Percentiles rank a stretch among this genome's conserved stretches.
Evolutionary conservation across 1,284 basidiomycete species (phyloP).

Genomic region (Ustilago loliicola): DNA sequence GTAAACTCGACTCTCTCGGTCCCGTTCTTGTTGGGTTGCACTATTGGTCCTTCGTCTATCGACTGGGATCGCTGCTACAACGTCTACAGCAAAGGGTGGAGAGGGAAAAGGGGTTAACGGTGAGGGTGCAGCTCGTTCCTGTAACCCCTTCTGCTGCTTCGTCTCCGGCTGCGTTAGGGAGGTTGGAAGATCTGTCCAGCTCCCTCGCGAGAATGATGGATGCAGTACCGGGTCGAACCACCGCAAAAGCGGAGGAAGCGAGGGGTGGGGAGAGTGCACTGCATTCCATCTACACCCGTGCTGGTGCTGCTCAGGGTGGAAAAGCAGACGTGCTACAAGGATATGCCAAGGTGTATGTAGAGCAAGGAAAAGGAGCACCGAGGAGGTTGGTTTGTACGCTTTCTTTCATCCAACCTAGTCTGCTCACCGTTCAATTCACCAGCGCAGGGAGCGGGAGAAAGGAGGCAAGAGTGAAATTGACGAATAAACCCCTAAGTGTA

Average conservation of each 20-base stretch:
- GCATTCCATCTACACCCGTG: not conserved
- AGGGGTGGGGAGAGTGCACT: not conserved
- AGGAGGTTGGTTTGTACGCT: slow-evolving; percentile 19
- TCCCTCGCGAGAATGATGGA: slow-evolving; percentile 14
- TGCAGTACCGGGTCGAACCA: not conserved
- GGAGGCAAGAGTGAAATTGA: slow-evolving; percentile 5
- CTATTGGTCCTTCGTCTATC: slow-evolving; percentile 49
- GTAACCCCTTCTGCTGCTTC: not conserved
- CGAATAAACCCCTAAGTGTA: slow-evolving; percentile 25
- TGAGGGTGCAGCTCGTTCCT: slow-evolving; percentile 18
- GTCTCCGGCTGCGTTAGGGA: not conserved
- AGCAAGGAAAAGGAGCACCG: not conserved
- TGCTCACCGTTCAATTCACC: slow-evolving; percentile 36
- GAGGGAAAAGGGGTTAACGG: not conserved
- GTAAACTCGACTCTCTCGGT: slow-evolving; percentile 22
- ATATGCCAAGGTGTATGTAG: slow-evolving; percentile 15
- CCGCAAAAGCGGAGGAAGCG: not conserved
- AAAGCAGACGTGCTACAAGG: slow-evolving; percentile 7
- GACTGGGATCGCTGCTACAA: slow-evolving; percentile 12
- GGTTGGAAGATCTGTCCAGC: not conserved
- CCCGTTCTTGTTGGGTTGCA: slow-evolving; percentile 37
- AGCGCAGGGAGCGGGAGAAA: not conserved
- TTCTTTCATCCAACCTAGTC: slow-evolving; percentile 26
- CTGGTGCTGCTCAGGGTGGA: not conserved
- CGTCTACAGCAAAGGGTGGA: not conserved